phyloP scores from a whole-genome alignment of 2,329 filamentous ascomycete species.

The Talaromyces sp. region DNA sequence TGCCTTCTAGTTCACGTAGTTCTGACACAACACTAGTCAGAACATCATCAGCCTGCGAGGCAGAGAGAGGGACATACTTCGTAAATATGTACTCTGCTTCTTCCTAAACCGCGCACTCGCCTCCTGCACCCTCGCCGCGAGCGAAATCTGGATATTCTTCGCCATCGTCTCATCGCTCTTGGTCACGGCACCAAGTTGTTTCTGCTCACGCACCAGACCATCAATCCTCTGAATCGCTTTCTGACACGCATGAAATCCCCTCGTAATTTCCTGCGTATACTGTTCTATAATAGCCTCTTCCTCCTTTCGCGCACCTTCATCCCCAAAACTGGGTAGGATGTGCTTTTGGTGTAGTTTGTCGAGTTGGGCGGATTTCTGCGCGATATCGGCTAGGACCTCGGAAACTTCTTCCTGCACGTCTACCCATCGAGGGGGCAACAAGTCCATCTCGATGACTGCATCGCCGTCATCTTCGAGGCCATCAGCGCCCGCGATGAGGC shows the following conservation, averaged over 20 bases:
- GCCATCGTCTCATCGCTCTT: constrained; percentile 93
- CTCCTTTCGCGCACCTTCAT: constrained; percentile 79
- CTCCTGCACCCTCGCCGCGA: constrained; percentile 85
- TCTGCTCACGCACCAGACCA: constrained; percentile 77
- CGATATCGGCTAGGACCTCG: constrained; percentile 74
- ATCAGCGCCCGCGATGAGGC: constrained; percentile 73
- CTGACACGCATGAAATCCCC: constrained; percentile 85
- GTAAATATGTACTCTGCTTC: constrained; percentile 94
- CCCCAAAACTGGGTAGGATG: constrained; percentile 92
- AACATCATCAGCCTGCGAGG: background rate
- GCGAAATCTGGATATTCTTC: constrained; percentile 87
- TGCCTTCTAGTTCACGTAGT: constrained; percentile 68
- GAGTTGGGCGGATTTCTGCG: constrained; percentile 75
- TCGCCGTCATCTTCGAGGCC: constrained; percentile 77
- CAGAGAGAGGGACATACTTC: constrained; percentile 59
- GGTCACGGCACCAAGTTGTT: constrained; percentile 65
- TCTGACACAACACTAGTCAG: constrained; percentile 46
- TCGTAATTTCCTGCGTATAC: constrained; percentile 85
- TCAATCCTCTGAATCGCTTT: constrained; percentile 84
- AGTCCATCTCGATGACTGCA: constrained; percentile 96
- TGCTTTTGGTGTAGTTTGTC: constrained; percentile 97
- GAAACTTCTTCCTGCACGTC: constrained; percentile 92
- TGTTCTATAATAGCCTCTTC: constrained; percentile 89
- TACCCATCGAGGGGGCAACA: constrained; percentile 91
- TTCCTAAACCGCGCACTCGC: constrained; percentile 90